Percentiles rank a stretch among this genome's conserved stretches.
phyloP scores from a whole-genome alignment of 2,329 filamentous ascomycete genomes.

The Stachybotrys chartarum region DNA sequence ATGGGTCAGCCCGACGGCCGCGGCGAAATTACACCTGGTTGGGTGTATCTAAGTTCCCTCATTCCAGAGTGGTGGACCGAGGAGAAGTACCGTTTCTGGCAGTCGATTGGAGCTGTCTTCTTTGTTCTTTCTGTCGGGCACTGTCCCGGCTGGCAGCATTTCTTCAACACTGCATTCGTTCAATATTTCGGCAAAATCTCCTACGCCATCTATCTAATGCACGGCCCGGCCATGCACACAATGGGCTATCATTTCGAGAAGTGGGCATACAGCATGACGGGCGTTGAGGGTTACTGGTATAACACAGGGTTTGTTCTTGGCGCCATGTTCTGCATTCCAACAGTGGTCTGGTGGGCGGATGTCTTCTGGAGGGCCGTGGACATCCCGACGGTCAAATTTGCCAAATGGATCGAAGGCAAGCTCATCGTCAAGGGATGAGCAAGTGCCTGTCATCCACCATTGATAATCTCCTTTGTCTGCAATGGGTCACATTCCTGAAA shows the following conservation, averaged over 20 bases:
- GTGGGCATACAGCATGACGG: slow-evolving; percentile 39
- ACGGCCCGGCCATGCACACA: slow-evolving; percentile 47
- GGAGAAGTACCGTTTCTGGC: slow-evolving; percentile 49
- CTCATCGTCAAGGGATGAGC: slow-evolving; percentile 24
- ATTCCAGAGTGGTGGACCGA: slow-evolving; percentile 43
- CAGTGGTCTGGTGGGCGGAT: slow-evolving; percentile 47
- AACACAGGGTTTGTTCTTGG: slow-evolving; percentile 39
- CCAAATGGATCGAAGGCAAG: slow-evolving; percentile 46
- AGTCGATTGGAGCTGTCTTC: slow-evolving; percentile 43
- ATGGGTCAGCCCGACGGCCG: slow-evolving; percentile 29
- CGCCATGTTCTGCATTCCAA: slow-evolving; percentile 39
- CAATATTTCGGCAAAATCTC: slow-evolving; percentile 56
- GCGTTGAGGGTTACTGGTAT: slow-evolving; percentile 37
- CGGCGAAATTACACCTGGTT: slow-evolving; percentile 44
- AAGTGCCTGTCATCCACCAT: no score
- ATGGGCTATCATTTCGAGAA: slow-evolving; percentile 45
- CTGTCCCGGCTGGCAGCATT: slow-evolving; percentile 36
- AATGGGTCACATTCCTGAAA: no score
- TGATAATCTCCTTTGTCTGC: no score
- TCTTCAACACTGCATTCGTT: slow-evolving; percentile 41
- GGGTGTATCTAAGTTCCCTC: slow-evolving; percentile 36
- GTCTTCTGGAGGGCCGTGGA: slow-evolving; percentile 50
- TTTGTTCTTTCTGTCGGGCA: slow-evolving; percentile 44
- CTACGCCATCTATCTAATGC: slow-evolving; percentile 55
- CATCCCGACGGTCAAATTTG: slow-evolving; percentile 46